Conservation (phyloP, 441 rosid species). For the Syzygium malaccense region DNA sequence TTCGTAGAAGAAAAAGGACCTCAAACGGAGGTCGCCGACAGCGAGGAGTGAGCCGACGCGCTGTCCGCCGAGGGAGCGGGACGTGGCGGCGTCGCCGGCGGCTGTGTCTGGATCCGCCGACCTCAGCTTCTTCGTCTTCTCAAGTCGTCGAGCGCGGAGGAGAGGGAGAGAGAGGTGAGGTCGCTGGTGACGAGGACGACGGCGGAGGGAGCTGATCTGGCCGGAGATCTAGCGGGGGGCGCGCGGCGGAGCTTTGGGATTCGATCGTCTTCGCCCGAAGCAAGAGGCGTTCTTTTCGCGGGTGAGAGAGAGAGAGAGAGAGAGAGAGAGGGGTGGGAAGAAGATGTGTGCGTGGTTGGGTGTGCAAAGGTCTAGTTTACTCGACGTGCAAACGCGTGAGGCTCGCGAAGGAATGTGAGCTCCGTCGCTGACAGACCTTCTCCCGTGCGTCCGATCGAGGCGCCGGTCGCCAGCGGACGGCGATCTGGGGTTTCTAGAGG, state of each 20-base stretch:
- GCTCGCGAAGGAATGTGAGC: neutral
- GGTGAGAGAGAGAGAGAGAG: neutral
- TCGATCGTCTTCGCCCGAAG: neutral
- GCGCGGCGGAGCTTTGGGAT: neutral
- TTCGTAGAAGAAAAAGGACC: too few species aligned
- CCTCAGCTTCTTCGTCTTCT: constrained; percentile 5
- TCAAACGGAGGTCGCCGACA: too few species aligned
- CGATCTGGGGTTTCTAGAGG: neutral
- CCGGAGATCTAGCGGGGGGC: neutral
- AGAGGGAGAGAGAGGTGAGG: neutral
- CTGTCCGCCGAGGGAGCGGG: too few species aligned
- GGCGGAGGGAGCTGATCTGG: neutral
- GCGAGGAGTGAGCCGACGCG: too few species aligned
- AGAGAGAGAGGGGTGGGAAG: neutral
- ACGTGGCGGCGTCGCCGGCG: too few species aligned
- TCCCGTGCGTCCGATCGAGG: neutral
- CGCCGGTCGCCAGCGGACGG: neutral
- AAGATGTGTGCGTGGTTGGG: neutral
- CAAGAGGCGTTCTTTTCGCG: neutral
- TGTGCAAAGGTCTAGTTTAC: neutral
- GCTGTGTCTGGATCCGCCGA: too few species aligned
- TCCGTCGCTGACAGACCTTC: neutral
- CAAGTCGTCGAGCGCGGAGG: neutral
- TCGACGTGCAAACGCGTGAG: neutral
- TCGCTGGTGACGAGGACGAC: neutral